A percentile compares a stretch with the other conserved stretches of the same genome.
Evolutionary conservation across 768 basidiomycete species (phyloP).

Genomic region (Kwoniella shandongensis): DNA sequence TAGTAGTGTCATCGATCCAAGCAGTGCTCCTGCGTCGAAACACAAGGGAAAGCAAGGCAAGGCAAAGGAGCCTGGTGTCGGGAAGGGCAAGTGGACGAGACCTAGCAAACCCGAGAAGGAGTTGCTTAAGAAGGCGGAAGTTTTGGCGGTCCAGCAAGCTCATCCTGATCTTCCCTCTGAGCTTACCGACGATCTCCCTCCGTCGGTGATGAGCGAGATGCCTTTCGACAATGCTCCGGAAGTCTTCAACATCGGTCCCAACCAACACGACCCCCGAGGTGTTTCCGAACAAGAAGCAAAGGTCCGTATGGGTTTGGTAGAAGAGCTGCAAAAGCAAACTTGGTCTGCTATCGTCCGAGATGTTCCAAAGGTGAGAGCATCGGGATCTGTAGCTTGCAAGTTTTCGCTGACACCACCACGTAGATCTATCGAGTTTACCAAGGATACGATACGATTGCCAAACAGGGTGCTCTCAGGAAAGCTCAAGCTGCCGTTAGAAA

Average conservation of each 20-base stretch:
- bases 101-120: slow-evolving; percentile 30
- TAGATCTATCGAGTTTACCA: slow-evolving; percentile 45
- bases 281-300: slow-evolving; percentile 35
- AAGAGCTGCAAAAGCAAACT: slow-evolving; percentile 37
- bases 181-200: too few species aligned
- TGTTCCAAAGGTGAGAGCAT: slow-evolving; percentile 37
- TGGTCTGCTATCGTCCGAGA: slow-evolving; percentile 42
- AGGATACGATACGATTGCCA: slow-evolving; percentile 30
- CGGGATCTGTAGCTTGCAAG: not conserved
- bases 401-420: not conserved
- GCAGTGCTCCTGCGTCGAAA: not conserved
- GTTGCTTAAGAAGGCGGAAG: slow-evolving; percentile 18
- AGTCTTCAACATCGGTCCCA: slow-evolving; percentile 15
- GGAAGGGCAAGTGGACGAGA: slow-evolving; percentile 41
- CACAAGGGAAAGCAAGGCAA: slow-evolving; percentile 17
- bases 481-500: slow-evolving; percentile 35
- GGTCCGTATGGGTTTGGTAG: slow-evolving; percentile 32
- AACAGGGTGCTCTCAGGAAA: slow-evolving; percentile 23
- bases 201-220: slow-evolving; percentile 5
- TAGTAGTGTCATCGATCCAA: slow-evolving; percentile 15
- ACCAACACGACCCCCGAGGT: slow-evolving; percentile 35
- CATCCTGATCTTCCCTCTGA: too few species aligned
- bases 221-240: slow-evolving; percentile 6
- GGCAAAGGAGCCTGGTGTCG: slow-evolving; percentile 39
- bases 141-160: slow-evolving; percentile 2